A percentile compares a stretch with the other conserved stretches of the same genome.
Evolutionary conservation across 2,329 filamentous ascomycete genomes (phyloP).

Genomic region (Talaromyces sp.): DNA sequence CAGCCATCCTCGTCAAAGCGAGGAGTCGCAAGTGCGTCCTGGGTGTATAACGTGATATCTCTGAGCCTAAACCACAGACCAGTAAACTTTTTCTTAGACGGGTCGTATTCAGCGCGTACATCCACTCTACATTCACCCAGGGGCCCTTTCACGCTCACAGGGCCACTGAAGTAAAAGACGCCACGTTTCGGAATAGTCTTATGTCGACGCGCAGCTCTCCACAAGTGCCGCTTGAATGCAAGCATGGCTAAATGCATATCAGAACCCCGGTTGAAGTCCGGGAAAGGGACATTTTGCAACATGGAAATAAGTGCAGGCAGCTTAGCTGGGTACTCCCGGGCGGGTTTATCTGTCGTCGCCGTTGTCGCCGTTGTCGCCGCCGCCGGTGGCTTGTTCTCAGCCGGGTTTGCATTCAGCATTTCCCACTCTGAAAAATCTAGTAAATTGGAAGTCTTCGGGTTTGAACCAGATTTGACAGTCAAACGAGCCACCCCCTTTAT

Average conservation of each 20-base stretch:
- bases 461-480: slow-evolving; percentile 7
- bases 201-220: slow-evolving; percentile 16
- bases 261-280: slow-evolving; percentile 28
- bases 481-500: slow-evolving; percentile 3
- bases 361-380: not conserved
- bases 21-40: slow-evolving; percentile 22
- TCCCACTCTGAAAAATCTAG: slow-evolving; percentile 15
- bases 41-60: slow-evolving; percentile 25
- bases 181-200: slow-evolving; percentile 24
- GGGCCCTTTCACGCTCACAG: slow-evolving; percentile 29
- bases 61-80: slow-evolving; percentile 26
- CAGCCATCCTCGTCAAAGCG: not conserved
- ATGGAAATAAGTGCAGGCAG: slow-evolving; percentile 25
- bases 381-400: not conserved
- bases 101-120: slow-evolving; percentile 33
- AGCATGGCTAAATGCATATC: slow-evolving; percentile 29
- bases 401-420: not conserved
- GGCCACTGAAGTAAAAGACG: slow-evolving; percentile 30
- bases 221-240: slow-evolving; percentile 25
- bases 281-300: slow-evolving; percentile 30
- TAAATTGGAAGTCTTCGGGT: slow-evolving; percentile 10
- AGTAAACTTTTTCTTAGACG: slow-evolving; percentile 24
- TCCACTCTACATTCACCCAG: slow-evolving; percentile 32
- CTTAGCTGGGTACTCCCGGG: not conserved
- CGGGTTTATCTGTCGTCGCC: not conserved